Evolutionary conservation across 2,329 filamentous ascomycete species (phyloP).

Genomic region (Lecanicillium sp.): DNA sequence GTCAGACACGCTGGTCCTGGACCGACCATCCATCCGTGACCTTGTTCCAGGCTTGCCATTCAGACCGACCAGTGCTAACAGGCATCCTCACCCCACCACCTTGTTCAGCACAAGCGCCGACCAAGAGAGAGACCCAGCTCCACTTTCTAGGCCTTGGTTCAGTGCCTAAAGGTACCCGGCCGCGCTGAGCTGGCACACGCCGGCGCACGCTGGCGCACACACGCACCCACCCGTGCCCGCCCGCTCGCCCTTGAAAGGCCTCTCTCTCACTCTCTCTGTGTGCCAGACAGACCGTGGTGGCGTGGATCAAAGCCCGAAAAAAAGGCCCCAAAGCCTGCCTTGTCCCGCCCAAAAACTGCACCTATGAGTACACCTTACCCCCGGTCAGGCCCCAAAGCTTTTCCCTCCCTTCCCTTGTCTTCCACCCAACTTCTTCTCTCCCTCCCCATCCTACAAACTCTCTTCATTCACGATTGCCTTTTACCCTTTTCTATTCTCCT

Average conservation of each 20-base stretch:
- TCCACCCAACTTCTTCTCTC: slow-evolving; percentile 13
- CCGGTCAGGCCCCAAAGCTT: slow-evolving; percentile 13
- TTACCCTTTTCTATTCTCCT: slow-evolving; percentile 12
- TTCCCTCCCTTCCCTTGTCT: slow-evolving; percentile 10
- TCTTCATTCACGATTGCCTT: slow-evolving; percentile 10
- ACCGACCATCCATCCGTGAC: too few species aligned
- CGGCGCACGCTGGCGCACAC: background rate
- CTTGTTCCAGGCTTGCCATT: too few species aligned
- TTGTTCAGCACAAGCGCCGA: too few species aligned
- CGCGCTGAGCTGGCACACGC: background rate
- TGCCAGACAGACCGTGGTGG: background rate
- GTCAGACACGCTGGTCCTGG: too few species aligned
- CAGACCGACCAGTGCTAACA: too few species aligned
- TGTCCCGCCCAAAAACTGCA: slow-evolving; percentile 10
- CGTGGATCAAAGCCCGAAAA: slow-evolving; percentile 1
- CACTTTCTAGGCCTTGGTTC: background rate
- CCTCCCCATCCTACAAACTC: slow-evolving; percentile 10
- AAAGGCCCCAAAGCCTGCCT: slow-evolving; percentile 8
- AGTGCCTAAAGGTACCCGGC: background rate
- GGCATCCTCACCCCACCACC: too few species aligned
- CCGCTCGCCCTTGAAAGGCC: too few species aligned
- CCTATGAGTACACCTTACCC: slow-evolving; percentile 13
- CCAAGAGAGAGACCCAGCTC: too few species aligned
- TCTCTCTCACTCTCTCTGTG: too few species aligned
- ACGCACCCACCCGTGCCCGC: background rate